Evolutionary conservation across 2,329 filamentous ascomycete genomes (phyloP), one percentile per base, ranked within the genome.

Genomic region (Calonectria ilicicola): DNA sequence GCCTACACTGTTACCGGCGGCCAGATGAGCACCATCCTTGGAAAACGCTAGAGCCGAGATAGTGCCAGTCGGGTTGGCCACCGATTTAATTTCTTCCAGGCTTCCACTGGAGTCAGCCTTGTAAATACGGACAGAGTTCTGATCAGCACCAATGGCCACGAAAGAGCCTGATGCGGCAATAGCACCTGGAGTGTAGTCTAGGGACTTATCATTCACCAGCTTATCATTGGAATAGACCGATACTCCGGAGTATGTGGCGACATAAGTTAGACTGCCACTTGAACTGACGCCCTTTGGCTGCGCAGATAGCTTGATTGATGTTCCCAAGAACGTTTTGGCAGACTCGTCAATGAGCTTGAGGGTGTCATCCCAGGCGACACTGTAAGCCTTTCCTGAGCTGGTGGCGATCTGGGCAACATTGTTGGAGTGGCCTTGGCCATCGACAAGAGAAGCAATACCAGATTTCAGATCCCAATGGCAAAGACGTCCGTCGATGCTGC

Each of bases 341-440:
- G 91, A 89, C 71, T 93, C 89, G 76, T 98, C 95, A 42, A 97
- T 89, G 51, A 91, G 93, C 74, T 95, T 93, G 42, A 98, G 87
- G 1, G 93, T 95, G 83, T 99, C 97, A 81, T 99, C 97, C 97
- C 96, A 99, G 75, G 93, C 96, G 66, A 96, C 94, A 80, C 93
- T 96, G 85, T 94, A 96, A n/a, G 95, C 91, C 76, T 91, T 89
- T 40, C 91, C 90, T 2, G 87, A 81, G 9, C 87, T 86, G 1
- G 91, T 86, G 3, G 93, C 87, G 75, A 99, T 93, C 64, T 94
- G 94, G 4, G 92, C 91, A 65, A 98, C 91, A 83, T 97, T 96
- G 83, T 96, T 97, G 9, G 93, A 93, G 83, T 98, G 97, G 4
- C 91, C 87, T 76, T 95, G 91, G 32, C 97, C 96, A 74, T 97